phyloP scores from a whole-genome alignment of 306 rosid genomes.

The Sindora glabra region DNA sequence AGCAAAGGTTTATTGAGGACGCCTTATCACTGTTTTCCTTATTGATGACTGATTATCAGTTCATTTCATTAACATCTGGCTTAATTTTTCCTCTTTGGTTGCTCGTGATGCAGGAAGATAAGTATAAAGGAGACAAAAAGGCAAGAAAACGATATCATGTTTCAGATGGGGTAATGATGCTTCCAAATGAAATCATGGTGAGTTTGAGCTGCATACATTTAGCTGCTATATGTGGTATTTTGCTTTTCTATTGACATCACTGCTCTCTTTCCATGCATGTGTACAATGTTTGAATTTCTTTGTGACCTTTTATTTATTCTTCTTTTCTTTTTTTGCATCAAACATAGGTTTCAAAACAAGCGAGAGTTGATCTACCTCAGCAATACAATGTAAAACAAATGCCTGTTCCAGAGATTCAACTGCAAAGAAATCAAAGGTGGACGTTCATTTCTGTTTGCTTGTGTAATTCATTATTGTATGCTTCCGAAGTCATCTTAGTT shows the following conservation, averaged over 20 bases:
- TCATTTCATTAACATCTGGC: too few species aligned
- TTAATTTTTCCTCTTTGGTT: constrained; percentile 10
- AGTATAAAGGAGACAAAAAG: constrained; percentile 38
- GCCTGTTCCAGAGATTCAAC: constrained; percentile 38
- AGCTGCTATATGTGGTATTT: neutral
- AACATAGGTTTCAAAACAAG: constrained; percentile 51
- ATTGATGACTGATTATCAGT: neutral
- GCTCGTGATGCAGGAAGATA: constrained; percentile 44
- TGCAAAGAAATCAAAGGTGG: constrained; percentile 51
- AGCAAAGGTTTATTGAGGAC: constrained; percentile 33
- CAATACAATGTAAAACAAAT: constrained; percentile 31
- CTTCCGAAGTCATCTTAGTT: neutral
- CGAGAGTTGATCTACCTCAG: constrained; percentile 36
- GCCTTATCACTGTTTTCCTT: neutral
- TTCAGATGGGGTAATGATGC: constrained; percentile 43
- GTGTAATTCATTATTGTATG: neutral
- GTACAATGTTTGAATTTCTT: constrained; percentile 11
- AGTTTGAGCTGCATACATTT: constrained; percentile 31
- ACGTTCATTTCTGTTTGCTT: constrained; percentile 9
- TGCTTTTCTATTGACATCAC: too few species aligned
- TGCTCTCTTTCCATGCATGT: too few species aligned
- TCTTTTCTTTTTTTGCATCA: neutral
- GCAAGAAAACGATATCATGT: constrained; percentile 29
- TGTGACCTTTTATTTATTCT: constrained; percentile 15
- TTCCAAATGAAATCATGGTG: constrained; percentile 55